Conservation (phyloP, 2,329 filamentous ascomycete species). For the Diaporthe sp. region DNA sequence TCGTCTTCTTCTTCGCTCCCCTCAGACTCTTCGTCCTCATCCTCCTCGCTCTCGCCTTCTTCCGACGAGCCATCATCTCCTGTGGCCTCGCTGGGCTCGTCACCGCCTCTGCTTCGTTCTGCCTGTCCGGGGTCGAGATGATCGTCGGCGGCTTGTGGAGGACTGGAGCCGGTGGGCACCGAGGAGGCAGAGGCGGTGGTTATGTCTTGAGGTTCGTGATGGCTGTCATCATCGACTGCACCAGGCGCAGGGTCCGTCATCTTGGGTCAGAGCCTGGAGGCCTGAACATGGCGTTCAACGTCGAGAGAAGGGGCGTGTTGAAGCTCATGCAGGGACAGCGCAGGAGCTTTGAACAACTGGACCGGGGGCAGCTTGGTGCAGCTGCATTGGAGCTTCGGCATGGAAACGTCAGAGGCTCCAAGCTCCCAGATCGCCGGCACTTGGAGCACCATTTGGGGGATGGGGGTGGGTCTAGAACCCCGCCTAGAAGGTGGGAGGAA, state of each 20-base stretch:
- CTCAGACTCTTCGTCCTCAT: constrained; percentile 59
- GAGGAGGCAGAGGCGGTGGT: background rate
- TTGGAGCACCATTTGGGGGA: constrained; percentile 6
- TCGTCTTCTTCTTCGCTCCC: constrained; percentile 78
- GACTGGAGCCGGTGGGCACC: background rate
- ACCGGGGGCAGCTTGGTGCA: constrained; percentile 9
- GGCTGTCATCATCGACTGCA: constrained; percentile 35
- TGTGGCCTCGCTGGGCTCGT: background rate
- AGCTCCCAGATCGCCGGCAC: constrained; percentile 17
- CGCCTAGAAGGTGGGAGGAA: background rate
- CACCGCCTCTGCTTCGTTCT: background rate
- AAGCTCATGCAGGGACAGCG: constrained; percentile 33
- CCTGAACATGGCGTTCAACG: constrained; percentile 38
- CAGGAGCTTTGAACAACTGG: constrained; percentile 23
- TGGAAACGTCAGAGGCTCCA: constrained; percentile 38
- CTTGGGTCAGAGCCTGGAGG: constrained; percentile 38
- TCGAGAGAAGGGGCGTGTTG: constrained; percentile 4
- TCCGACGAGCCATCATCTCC: constrained; percentile 39
- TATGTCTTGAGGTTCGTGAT: constrained; percentile 25
- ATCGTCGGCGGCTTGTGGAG: background rate
- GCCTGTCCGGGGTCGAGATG: background rate
- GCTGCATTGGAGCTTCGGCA: constrained; percentile 13
- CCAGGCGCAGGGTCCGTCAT: constrained; percentile 41
- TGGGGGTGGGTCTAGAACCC: background rate
- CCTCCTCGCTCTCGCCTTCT: constrained; percentile 53